These are phyloP conservation scores for Penicillium pancosmium DNA, from an alignment of 495 filamentous ascomycete genomes.

Conservation along the genomic window DNA sequence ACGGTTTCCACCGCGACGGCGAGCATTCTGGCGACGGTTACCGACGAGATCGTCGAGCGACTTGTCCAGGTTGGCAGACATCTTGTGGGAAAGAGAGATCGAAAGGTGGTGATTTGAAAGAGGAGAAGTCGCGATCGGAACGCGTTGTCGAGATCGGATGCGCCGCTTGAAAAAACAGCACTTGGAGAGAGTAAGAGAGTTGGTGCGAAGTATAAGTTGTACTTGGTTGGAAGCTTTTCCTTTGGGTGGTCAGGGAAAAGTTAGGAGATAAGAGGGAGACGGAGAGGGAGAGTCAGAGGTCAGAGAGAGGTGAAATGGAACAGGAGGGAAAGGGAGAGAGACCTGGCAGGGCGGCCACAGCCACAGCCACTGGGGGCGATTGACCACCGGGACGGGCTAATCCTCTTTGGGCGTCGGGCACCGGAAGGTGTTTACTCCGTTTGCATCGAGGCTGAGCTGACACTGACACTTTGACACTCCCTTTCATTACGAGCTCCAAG, in stretches of 20 bases:
- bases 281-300: conserved; percentile 7
- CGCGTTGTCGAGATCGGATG: conserved; percentile 17
- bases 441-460: conserved; percentile 16
- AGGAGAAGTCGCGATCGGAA: conserved; percentile 18
- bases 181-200: background rate
- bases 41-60: conserved; percentile 95
- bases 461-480: no score
- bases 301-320: conserved; percentile 19
- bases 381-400: conserved; percentile 6
- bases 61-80: conserved; percentile 93
- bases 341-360: background rate
- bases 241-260: background rate
- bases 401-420: conserved; percentile 19
- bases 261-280: background rate
- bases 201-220: background rate
- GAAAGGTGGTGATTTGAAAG: conserved; percentile 24
- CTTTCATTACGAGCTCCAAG: background rate
- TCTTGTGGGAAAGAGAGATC: conserved; percentile 35
- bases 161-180: background rate
- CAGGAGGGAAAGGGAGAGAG: conserved; percentile 17
- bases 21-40: conserved; percentile 62
- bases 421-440: conserved; percentile 16
- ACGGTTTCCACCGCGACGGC: conserved; percentile 57
- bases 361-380: background rate
- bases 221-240: background rate